Evolutionary conservation across 2,329 filamentous ascomycete genomes (phyloP).

Genomic region (Apiospora rasikravindrae): DNA sequence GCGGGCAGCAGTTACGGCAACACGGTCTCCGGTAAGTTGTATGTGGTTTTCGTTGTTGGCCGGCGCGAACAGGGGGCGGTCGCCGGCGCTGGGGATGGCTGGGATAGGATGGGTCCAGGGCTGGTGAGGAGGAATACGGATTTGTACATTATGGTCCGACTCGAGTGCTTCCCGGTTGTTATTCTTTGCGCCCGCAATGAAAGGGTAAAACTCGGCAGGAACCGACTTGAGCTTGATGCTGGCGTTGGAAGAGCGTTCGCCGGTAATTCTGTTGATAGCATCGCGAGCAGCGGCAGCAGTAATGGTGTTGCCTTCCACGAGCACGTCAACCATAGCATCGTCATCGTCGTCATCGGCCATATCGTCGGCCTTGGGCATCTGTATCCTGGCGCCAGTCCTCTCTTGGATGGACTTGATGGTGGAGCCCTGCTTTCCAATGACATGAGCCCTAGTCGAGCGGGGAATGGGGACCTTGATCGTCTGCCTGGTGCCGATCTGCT

Average conservation of each 20-base stretch:
- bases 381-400: conserved; percentile 86
- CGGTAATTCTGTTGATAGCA: conserved; percentile 85
- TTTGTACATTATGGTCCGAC: conserved; percentile 74
- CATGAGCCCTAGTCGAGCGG: conserved; percentile 80
- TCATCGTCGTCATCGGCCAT: conserved; percentile 70
- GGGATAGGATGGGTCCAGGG: conserved; percentile 75
- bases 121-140: conserved; percentile 83
- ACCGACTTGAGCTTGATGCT: conserved; percentile 83
- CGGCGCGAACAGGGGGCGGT: conserved; percentile 72
- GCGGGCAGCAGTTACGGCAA: conserved; percentile 78
- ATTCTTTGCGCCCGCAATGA: conserved; percentile 84
- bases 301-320: conserved; percentile 89
- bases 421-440: conserved; percentile 90
- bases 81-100: conserved; percentile 62
- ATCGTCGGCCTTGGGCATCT: conserved; percentile 83
- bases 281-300: conserved; percentile 83
- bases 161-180: conserved; percentile 71
- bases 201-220: conserved; percentile 92
- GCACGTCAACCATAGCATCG: conserved; percentile 82
- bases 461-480: conserved; percentile 81
- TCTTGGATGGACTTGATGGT: conserved; percentile 91
- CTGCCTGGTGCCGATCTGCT: conserved; percentile 87
- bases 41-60: conserved; percentile 78
- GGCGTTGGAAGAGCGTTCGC: conserved; percentile 82
- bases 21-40: conserved; percentile 82